Conservation (phyloP, 2,329 filamentous ascomycete genomes). For the Xenosphaeropsis pyriputrescens region DNA sequence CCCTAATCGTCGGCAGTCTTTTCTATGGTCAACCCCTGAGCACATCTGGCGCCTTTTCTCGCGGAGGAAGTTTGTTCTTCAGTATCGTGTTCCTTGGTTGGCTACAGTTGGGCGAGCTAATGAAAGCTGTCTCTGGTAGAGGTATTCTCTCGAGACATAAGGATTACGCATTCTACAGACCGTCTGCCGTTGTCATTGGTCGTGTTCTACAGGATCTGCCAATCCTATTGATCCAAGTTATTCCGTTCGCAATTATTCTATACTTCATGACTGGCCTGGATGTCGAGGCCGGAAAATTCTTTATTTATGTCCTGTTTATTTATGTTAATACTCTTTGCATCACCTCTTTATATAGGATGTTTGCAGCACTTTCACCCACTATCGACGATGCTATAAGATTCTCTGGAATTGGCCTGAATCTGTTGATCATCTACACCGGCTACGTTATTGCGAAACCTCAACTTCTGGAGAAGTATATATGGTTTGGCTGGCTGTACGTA, state of each 20-base stretch:
- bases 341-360: conserved; percentile 52
- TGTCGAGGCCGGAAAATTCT: conserved; percentile 45
- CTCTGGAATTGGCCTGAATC: conserved; percentile 44
- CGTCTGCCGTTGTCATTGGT: conserved; percentile 49
- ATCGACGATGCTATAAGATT: conserved; percentile 55
- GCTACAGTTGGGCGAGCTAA: conserved; percentile 66
- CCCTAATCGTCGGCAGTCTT: conserved; percentile 61
- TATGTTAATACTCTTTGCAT: conserved; percentile 46
- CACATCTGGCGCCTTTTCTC: conserved; percentile 45
- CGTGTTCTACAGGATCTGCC: conserved; percentile 49
- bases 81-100: conserved; percentile 51
- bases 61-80: conserved; percentile 51
- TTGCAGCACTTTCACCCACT: conserved; percentile 45
- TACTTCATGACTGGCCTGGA: conserved; percentile 51
- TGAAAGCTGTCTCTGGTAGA: conserved; percentile 60
- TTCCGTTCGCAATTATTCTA: conserved; percentile 35
- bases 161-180: conserved; percentile 56
- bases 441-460: conserved; percentile 54
- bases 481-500: conserved; percentile 43
- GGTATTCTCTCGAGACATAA: conserved; percentile 54
- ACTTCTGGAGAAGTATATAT: conserved; percentile 41
- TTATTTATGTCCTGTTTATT: conserved; percentile 50
- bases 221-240: conserved; percentile 39
- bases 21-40: conserved; percentile 54
- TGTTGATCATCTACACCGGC: conserved; percentile 48